A percentile compares a stretch with the other conserved stretches of the same genome.
Evolutionary conservation across 495 filamentous ascomycete species (phyloP).

Genomic region (Wilcoxina mikolae): DNA sequence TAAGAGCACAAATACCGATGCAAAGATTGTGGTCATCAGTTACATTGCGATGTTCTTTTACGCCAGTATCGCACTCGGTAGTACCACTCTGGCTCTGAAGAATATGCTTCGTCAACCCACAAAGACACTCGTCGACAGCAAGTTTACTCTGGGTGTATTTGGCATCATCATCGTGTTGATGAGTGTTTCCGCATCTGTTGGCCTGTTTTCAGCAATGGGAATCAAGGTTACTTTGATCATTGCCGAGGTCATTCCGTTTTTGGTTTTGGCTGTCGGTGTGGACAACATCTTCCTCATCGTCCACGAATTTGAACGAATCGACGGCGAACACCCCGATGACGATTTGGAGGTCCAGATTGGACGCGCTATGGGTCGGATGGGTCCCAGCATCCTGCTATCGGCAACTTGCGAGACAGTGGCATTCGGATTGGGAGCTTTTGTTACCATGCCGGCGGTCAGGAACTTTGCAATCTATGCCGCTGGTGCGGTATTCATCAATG

Average conservation of each 20-base stretch:
- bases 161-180: constrained; percentile 92
- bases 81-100: constrained; percentile 59
- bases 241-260: constrained; percentile 94
- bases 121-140: constrained; percentile 77
- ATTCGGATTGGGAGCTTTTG: constrained; percentile 80
- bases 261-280: constrained; percentile 88
- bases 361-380: constrained; percentile 79
- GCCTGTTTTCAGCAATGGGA: constrained; percentile 74
- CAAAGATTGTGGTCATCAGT: constrained; percentile 90
- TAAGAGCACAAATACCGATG: constrained; percentile 93
- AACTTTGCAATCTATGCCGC: constrained; percentile 96
- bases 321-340: constrained; percentile 73
- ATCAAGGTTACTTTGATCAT: constrained; percentile 94
- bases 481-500: constrained; percentile 93
- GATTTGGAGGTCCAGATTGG: constrained; percentile 70
- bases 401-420: constrained; percentile 84
- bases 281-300: constrained; percentile 99
- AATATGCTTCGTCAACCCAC: constrained; percentile 66
- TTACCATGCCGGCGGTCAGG: constrained; percentile 91
- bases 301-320: constrained; percentile 92
- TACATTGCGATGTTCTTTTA: constrained; percentile 99
- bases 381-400: constrained; percentile 90
- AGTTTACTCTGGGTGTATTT: constrained; percentile 81
- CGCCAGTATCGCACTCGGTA: constrained; percentile 79
- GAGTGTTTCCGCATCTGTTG: constrained; percentile 90